Percentiles rank a stretch among this genome's conserved stretches.
These are phyloP conservation scores for Neoscytalidium dimidiatum DNA, from an alignment of 2,329 filamentous ascomycete genomes.

Conservation along the genomic window DNA sequence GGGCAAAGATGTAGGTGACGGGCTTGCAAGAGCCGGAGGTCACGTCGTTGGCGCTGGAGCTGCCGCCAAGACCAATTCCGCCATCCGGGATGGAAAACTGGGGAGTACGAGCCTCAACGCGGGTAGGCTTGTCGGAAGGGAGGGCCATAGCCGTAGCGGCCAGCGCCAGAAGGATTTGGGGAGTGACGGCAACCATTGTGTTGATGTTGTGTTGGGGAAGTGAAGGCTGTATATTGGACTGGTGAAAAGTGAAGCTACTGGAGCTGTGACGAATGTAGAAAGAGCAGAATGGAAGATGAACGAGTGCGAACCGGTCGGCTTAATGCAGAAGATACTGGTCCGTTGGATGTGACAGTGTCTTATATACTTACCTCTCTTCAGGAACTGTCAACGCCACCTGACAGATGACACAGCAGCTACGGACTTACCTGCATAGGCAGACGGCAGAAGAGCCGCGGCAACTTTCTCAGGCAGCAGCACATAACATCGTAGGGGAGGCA, in stretches of 20 bases:
- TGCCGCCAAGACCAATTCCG: slow-evolving; percentile 16
- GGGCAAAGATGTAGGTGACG: slow-evolving; percentile 58
- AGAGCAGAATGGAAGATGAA: not conserved
- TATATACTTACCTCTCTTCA: not conserved
- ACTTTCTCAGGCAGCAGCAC: not conserved
- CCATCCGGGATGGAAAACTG: slow-evolving; percentile 6
- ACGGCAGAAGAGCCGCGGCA: not conserved
- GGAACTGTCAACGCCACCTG: not conserved
- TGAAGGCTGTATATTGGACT: not conserved
- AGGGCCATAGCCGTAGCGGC: not conserved
- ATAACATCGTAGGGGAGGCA: not conserved
- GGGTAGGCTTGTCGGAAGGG: not conserved
- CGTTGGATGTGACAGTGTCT: not conserved
- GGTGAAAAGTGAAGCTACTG: not conserved
- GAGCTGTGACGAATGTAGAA: not conserved
- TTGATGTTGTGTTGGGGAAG: not conserved
- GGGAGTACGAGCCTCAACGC: not conserved
- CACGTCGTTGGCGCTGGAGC: slow-evolving; percentile 31
- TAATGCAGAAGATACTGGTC: not conserved
- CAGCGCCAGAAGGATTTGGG: not conserved
- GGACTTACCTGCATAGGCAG: not conserved
- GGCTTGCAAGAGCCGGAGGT: slow-evolving; percentile 41
- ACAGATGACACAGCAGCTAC: not conserved
- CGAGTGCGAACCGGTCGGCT: not conserved
- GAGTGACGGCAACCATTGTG: not conserved